A percentile compares a stretch with the other conserved stretches of the same genome.
phyloP scores from a whole-genome alignment of 148 eudicot species.

The Chenopodium berlandieri region DNA sequence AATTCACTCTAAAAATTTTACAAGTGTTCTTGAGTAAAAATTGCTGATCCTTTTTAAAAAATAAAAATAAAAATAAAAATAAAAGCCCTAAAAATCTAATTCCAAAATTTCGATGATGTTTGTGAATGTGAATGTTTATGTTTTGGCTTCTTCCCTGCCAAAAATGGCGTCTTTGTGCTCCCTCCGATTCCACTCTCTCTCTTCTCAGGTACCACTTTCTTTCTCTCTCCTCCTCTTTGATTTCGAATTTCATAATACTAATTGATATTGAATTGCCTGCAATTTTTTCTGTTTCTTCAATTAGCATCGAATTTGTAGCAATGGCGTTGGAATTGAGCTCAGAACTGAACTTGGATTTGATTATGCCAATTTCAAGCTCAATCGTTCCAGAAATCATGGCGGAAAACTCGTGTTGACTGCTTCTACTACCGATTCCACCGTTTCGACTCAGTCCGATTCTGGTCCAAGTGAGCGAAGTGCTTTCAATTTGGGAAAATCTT shows the following conservation, averaged over 20 bases:
- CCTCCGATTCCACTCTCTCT: slow-evolving; percentile 17
- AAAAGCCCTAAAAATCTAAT: background rate
- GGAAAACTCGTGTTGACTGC: slow-evolving; percentile 22
- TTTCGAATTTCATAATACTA: background rate
- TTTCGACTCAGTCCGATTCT: slow-evolving; percentile 8
- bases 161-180: slow-evolving; percentile 28
- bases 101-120: background rate
- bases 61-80: background rate
- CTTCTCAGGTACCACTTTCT: slow-evolving; percentile 18
- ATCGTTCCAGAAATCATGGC: slow-evolving; percentile 9
- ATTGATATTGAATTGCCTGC: background rate
- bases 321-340: slow-evolving; percentile 32
- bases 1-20: too few species aligned
- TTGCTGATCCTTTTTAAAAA: background rate
- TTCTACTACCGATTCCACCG: slow-evolving; percentile 21
- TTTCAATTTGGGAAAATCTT: slow-evolving; percentile 17
- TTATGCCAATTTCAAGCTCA: slow-evolving; percentile 19
- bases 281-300: background rate
- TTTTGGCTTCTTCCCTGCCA: background rate
- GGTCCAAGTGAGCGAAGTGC: background rate
- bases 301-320: slow-evolving; percentile 25
- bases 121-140: slow-evolving; percentile 11
- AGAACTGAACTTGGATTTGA: slow-evolving; percentile 4
- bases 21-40: too few species aligned
- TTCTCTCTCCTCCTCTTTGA: background rate